Evolutionary conservation across 179 eudicot species (phyloP).

Genomic region (Carnegiea gigantea): DNA sequence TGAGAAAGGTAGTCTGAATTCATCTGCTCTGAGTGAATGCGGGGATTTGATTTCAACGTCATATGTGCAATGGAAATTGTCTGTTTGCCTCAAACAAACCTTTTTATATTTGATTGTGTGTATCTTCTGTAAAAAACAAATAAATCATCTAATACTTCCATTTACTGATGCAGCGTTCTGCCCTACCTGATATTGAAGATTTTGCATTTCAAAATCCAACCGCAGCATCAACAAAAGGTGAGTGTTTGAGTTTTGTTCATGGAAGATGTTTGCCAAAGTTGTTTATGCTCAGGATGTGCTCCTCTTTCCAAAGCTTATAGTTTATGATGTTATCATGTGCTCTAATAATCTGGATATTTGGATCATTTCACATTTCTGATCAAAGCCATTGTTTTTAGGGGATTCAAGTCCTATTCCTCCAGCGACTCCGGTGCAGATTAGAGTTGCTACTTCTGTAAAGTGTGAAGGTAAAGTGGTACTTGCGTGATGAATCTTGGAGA

Average conservation of each 20-base stretch:
- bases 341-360: background rate
- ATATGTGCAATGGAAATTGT: background rate
- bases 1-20: background rate
- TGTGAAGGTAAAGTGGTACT: slow-evolving; percentile 33
- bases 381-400: slow-evolving; percentile 24
- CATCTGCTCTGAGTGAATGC: background rate
- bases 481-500: slow-evolving; percentile 4
- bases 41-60: background rate
- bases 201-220: slow-evolving; percentile 52
- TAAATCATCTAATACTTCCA: background rate
- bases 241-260: slow-evolving; percentile 2
- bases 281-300: background rate
- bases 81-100: background rate
- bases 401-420: slow-evolving; percentile 22
- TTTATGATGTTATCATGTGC: background rate
- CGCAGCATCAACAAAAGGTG: slow-evolving; percentile 24
- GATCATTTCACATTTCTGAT: slow-evolving; percentile 14
- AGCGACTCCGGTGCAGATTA: slow-evolving; percentile 19
- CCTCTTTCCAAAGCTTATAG: background rate
- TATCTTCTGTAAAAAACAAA: background rate
- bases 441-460: slow-evolving; percentile 23
- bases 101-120: background rate
- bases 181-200: slow-evolving; percentile 87
- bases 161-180: slow-evolving; percentile 42
- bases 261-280: slow-evolving; percentile 13